Base-by-base conservation (phyloP, 2,329 filamentous ascomycete species). In the Fusarium verticillioides region DNA sequence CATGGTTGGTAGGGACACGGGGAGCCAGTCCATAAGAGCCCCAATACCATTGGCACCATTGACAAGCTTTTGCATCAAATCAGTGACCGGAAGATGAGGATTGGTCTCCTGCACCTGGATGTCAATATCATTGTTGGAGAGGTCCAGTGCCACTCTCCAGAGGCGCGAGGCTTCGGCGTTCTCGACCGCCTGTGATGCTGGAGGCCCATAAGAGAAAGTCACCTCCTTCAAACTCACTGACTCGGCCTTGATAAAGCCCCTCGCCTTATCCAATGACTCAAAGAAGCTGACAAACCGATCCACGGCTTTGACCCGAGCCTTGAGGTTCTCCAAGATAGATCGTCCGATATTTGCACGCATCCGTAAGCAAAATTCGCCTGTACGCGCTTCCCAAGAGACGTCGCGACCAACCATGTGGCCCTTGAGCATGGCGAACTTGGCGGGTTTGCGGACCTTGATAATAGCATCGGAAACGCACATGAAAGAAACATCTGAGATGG, bases 201-300 rank as follows among this genome's bases (percentile, higher is more conserved):
- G 60, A 42, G 84, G 80, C 59, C 84, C 85, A 79, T 96, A 97
- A n/a, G 86, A 88, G 79, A 96, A 94, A 6, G 87, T 83, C 10
- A 96, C 87, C 69, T 88, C 85, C 73, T 85, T 84, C 62, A 96
- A 84, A 21, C 88, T 90, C 62, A 92, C 86, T 44, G 87, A 84
- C 73, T 91, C 87, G 78, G 88, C 88, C 47, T 84, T 83, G 40
- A 93, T 87, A 58, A 87, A 85, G 21, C 85, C 85, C 52, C 85
- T 84, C 73, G 88, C 85, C 70, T 85, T 84, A 61, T 89, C 85
- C 70, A 95, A 88, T 3, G 91, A 90, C 49, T 90, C 87, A 32
- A 94, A 85, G 76, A 93, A 94, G 47, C 88, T 87, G 43, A 94
- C 90, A 34, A 96, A 86, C 26, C 92, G 89, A 76, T 93, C 90